Evolutionary conservation across 148 eudicot species (phyloP), one percentile per base, ranked within the genome.

Genomic region (Diospyros lotus): DNA sequence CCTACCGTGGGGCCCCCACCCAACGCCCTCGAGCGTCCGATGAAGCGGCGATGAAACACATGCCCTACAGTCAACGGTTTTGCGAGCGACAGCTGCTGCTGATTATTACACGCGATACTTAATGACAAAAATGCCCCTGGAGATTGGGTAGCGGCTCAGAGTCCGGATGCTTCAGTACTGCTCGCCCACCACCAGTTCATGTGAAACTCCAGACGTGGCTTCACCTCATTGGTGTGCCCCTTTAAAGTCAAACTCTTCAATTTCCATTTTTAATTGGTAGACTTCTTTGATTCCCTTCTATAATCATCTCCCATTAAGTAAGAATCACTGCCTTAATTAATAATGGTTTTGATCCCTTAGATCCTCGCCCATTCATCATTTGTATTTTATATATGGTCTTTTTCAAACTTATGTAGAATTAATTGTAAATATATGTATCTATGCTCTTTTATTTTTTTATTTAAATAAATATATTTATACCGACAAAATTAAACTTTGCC

Each of bases 51-150:
- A 4, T 4, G 7, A 9, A 50, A 64, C 68, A 64, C 68, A 17
- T 64, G 68, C 10, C 48, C 3, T 14, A 9, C 1, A 0, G 75
- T 58, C 66, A 72, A 72, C 43, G 66, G 9, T 8, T 52, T 1
- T 6, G 17, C 18, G 7, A 2, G 64, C 5, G 17, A 72, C 52
- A 72, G 54, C 43, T 72, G 65, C 55, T 64, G 41, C 52, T 17
- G 9, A 18, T 43, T 2, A 58, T 10, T 28, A 40, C 6, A 28
- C 43, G 8, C 28, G 12, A 42, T 4, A 4, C 14, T 1, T 6
- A 28, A 15, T 48, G 64, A 72, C 66, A 58, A 72, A 72, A 58
- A n/a, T 72, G 17, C 55, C 66, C 75, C 51, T 58, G 66, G 2
- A 72, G 44, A 58, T 18, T 43, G 54, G 44, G 42, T 72, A 44